A percentile compares a stretch with the other conserved stretches of the same genome.
Evolutionary conservation across 148 eudicot species (phyloP).

Genomic region (Amaranthus cruentus): DNA sequence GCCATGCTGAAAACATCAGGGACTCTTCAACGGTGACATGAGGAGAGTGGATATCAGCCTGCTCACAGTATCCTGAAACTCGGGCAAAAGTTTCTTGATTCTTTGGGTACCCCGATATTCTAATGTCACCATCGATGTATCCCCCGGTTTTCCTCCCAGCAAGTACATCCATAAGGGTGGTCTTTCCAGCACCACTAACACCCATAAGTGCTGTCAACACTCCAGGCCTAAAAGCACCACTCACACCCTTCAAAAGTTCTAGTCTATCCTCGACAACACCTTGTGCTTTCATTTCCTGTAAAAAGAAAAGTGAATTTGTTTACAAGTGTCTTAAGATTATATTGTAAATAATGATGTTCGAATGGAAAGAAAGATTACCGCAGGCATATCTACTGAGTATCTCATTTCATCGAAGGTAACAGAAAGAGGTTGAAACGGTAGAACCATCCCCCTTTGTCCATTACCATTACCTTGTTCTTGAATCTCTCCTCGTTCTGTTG

Average conservation of each 20-base stretch:
- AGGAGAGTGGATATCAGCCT: constrained; percentile 51
- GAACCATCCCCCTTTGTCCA: constrained; percentile 51
- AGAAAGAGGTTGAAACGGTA: constrained; percentile 65
- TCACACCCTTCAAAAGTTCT: constrained; percentile 54
- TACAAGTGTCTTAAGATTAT: neutral
- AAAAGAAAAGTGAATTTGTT: neutral
- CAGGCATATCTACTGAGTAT: constrained; percentile 77
- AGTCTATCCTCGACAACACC: constrained; percentile 48
- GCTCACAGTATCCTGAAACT: constrained; percentile 54
- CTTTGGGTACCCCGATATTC: constrained; percentile 61
- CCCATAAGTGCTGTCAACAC: constrained; percentile 52
- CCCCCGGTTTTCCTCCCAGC: constrained; percentile 80
- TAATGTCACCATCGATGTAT: constrained; percentile 53
- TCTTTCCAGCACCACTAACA: constrained; percentile 68
- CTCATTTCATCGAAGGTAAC: constrained; percentile 56
- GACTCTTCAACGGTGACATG: constrained; percentile 44
- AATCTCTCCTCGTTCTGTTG: constrained; percentile 38
- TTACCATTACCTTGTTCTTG: constrained; percentile 23
- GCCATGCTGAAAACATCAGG: constrained; percentile 40
- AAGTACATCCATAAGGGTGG: constrained; percentile 78
- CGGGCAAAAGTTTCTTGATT: constrained; percentile 71
- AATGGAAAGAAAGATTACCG: constrained; percentile 30
- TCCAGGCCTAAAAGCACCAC: constrained; percentile 65
- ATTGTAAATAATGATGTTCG: neutral
- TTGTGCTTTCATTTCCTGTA: constrained; percentile 54